Evolutionary conservation across 23 red algal genomes (phyloP), one percentile per base, ranked within the genome.

Genomic region (Porphyridium purpureum): DNA sequence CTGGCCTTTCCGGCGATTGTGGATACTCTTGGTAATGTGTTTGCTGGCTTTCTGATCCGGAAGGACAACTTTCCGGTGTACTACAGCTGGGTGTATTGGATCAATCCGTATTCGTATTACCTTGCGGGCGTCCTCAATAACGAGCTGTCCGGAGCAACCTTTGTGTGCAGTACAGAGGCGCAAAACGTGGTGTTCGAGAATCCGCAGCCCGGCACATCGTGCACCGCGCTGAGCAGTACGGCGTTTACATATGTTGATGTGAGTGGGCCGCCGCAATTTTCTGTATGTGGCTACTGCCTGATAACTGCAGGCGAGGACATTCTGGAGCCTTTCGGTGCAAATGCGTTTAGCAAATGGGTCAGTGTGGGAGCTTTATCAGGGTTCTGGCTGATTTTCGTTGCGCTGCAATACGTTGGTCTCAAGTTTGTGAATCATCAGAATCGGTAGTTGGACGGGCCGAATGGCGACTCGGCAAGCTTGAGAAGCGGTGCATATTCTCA

Each of bases 271-370:
- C n/a, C n/a, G n/a, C n/a, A n/a, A n/a, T n/a, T n/a, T n/a, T n/a
- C n/a, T n/a, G n/a, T n/a, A n/a, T 94, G 87, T 42, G 46, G 46
- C 21, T 94, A 75, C 38, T 94, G 87, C 57, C 70, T 72, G 4
- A 62, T 84, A 19, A 66, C 87, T 0, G 80, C 26, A 29, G 87
- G 87, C 24, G 26, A 76, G 8, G 17, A 58, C 23, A 47, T 94
- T 1, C 59, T 94, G 50, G 59, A 63, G 2, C 34, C 20, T 32
- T 80, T 58, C 41, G 62, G 65, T 5, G 71, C 75, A 1, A 56
- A 73, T 34, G 64, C 46, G 28, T 61, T 76, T 7, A 83, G 70
- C 40, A 72, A 73, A 35, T 94, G 87, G 87, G 57, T 94, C 27
- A 24, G 50, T 31, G 61, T 94, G 20, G 77, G 67, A 24, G 87